These are phyloP conservation scores for Halocafeteria seosinensis DNA, from an alignment of 108 stramenopile species.

Conservation along the genomic window DNA sequence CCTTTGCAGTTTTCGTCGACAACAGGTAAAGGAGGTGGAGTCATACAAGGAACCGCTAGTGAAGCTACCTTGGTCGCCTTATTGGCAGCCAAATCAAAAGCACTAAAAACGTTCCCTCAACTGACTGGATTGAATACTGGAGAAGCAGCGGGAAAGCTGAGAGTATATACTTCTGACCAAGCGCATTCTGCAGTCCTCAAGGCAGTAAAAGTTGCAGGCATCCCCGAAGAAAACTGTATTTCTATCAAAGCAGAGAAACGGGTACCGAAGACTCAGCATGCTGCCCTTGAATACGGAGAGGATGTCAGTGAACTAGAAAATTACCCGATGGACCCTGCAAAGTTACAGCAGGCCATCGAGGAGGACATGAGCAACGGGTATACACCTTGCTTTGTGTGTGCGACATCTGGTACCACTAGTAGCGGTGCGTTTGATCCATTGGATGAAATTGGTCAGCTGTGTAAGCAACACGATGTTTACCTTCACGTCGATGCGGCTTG, in stretches of 20 bases:
- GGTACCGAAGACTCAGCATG: neutral
- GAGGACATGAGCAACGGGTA: neutral
- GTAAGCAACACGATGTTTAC: conserved; percentile 3
- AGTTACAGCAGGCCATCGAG: neutral
- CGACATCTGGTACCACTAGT: conserved; percentile 9
- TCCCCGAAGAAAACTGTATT: too few relatives aligned
- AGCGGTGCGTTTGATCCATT: conserved; percentile 7
- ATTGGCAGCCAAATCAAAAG: conserved; percentile 1
- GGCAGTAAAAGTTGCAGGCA: conserved; percentile 10
- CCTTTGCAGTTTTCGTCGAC: neutral
- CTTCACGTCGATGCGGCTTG: conserved; percentile 14
- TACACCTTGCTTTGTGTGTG: conserved; percentile 1
- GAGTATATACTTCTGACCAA: conserved; percentile 6
- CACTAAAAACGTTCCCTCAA: neutral
- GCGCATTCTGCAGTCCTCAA: conserved; percentile 8
- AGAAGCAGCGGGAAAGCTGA: neutral
- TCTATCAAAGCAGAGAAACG: neutral
- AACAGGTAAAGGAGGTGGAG: conserved; percentile 13
- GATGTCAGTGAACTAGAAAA: neutral
- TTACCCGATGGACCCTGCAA: neutral
- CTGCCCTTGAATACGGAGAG: neutral
- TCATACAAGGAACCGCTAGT: conserved; percentile 12
- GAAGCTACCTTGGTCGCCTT: conserved; percentile 11
- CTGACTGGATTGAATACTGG: neutral
- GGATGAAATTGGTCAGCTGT: neutral